These are phyloP conservation scores for Penicillium argentinense DNA, from an alignment of 495 filamentous ascomycete genomes.

Conservation along the genomic window DNA sequence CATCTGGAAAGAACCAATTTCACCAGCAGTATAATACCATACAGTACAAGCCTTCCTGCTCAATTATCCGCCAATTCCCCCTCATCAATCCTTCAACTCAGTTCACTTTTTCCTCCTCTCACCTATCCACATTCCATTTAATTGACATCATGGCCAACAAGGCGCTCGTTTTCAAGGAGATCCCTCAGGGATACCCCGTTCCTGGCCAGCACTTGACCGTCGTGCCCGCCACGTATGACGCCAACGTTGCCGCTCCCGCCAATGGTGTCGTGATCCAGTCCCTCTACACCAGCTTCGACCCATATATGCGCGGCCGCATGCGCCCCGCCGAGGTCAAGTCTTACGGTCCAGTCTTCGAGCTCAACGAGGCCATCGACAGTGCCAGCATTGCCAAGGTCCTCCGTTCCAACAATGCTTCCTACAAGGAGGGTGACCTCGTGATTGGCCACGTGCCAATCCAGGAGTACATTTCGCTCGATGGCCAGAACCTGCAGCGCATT, in stretches of 20 bases:
- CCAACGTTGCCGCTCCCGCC: conserved; percentile 57
- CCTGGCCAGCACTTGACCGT: conserved; percentile 69
- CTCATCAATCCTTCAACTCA: background rate
- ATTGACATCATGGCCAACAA: conserved; percentile 59
- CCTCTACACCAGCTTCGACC: conserved; percentile 81
- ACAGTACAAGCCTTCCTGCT: conserved; percentile 33
- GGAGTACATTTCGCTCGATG: conserved; percentile 50
- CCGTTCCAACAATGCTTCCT: conserved; percentile 60
- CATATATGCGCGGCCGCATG: conserved; percentile 78
- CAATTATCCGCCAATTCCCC: background rate
- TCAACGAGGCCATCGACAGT: conserved; percentile 60
- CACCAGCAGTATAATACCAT: conserved; percentile 10
- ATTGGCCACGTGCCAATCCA: conserved; percentile 58
- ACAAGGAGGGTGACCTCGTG: conserved; percentile 67
- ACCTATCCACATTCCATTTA: background rate
- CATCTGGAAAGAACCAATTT: too few relatives aligned
- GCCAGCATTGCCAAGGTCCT: conserved; percentile 61
- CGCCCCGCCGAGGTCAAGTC: conserved; percentile 52
- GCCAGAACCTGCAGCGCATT: conserved; percentile 32
- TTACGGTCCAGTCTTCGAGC: conserved; percentile 57
- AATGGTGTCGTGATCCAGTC: conserved; percentile 72
- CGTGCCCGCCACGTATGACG: conserved; percentile 66
- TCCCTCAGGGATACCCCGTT: conserved; percentile 68
- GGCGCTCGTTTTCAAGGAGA: conserved; percentile 71
- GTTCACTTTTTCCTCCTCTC: background rate